Percentiles rank a stretch among this genome's conserved stretches.
Conservation (phyloP, 805 yeast species). For the Naumovozyma baii region DNA sequence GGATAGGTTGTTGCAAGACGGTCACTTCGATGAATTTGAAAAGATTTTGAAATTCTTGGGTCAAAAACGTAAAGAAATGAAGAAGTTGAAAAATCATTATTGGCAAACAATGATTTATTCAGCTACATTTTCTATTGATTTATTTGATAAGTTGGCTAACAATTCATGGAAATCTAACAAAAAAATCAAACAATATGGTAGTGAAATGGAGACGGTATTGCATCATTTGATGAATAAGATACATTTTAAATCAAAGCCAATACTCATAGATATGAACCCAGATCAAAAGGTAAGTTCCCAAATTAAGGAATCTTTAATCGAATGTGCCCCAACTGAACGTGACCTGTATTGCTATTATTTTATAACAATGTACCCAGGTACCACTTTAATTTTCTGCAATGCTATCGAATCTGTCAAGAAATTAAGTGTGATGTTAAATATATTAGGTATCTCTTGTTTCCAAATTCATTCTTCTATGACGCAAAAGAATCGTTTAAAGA, state of each 20-base stretch:
- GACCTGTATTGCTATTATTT: conserved; percentile 87
- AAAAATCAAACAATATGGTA: conserved; percentile 8
- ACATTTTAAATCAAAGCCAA: conserved; percentile 61
- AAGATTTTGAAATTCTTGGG: conserved; percentile 60
- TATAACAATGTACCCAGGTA: conserved; percentile 74
- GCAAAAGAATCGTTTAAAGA: conserved; percentile 82
- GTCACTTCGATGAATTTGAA: conserved; percentile 90
- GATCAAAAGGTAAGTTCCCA: conserved; percentile 64
- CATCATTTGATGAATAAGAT: conserved; percentile 58
- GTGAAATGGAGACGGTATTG: conserved; percentile 49
- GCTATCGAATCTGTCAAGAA: conserved; percentile 93
- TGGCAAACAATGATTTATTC: conserved; percentile 91
- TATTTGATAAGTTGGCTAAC: conserved; percentile 63
- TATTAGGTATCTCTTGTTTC: conserved; percentile 56
- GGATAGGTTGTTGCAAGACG: conserved; percentile 87
- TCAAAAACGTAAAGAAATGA: conserved; percentile 28
- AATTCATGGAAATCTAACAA: conserved; percentile 27
- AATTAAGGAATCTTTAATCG: conserved; percentile 78
- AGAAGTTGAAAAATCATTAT: conserved; percentile 32
- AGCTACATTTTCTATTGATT: conserved; percentile 80
- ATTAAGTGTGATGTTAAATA: conserved; percentile 62
- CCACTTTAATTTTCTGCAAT: conserved; percentile 85
- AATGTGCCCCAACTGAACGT: conserved; percentile 83
- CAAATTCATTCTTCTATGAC: conserved; percentile 90
- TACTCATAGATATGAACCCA: conserved; percentile 78